phyloP scores from a whole-genome alignment of 2,329 filamentous ascomycete species.

The Calonectria montana region DNA sequence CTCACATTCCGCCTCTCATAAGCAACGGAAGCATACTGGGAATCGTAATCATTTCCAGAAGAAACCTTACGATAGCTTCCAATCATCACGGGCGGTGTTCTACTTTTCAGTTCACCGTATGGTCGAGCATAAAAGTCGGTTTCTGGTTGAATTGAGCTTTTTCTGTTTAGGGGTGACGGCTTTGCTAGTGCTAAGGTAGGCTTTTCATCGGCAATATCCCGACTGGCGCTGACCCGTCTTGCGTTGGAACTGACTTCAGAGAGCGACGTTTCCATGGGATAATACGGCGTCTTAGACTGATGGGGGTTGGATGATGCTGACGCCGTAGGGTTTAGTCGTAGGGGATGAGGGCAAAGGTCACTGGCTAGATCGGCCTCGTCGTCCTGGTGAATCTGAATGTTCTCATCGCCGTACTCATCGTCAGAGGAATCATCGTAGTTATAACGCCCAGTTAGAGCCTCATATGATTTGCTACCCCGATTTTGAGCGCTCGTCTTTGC shows the following conservation, averaged over 20 bases:
- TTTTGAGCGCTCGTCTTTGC: constrained; percentile 48
- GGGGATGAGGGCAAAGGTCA: constrained; percentile 61
- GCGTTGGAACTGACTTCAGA: constrained; percentile 60
- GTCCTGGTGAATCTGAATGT: constrained; percentile 42
- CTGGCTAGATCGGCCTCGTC: constrained; percentile 41
- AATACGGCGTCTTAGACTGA: constrained; percentile 35
- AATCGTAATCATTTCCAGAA: constrained; percentile 67
- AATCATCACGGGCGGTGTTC: constrained; percentile 65
- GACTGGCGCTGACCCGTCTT: constrained; percentile 55
- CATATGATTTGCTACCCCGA: constrained; percentile 54
- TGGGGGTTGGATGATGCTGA: constrained; percentile 28
- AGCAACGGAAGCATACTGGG: constrained; percentile 42
- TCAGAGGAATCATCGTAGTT: constrained; percentile 55
- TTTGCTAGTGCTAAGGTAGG: constrained; percentile 28
- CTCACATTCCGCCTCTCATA: constrained; percentile 72
- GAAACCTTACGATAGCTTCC: constrained; percentile 65
- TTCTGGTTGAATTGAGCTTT: constrained; percentile 63
- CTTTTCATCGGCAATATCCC: constrained; percentile 59
- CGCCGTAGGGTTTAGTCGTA: constrained; percentile 61
- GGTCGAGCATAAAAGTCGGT: constrained; percentile 63
- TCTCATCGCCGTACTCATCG: constrained; percentile 53
- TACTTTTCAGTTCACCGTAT: constrained; percentile 68
- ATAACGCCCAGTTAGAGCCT: constrained; percentile 59
- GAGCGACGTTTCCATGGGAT: constrained; percentile 48
- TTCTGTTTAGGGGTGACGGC: constrained; percentile 40